A percentile compares a stretch with the other conserved stretches of the same genome.
phyloP scores from a whole-genome alignment of 129 eudicot species.

The Kitagawia praeruptora region DNA sequence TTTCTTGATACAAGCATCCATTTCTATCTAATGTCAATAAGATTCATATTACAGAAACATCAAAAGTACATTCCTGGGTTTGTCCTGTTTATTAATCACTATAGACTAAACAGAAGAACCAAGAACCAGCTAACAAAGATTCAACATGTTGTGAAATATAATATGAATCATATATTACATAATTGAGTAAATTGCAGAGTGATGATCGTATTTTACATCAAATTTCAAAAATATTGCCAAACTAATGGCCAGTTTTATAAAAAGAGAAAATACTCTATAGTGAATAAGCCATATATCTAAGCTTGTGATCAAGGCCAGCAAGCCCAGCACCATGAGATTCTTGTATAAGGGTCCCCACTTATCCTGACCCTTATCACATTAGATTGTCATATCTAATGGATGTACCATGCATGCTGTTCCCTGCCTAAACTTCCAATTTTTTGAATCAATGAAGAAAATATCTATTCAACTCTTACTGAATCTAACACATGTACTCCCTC shows the following conservation, averaged over 20 bases:
- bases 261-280: background rate
- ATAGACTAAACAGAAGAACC: background rate
- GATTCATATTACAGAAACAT: too few relatives aligned
- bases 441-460: background rate
- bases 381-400: background rate
- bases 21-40: too few relatives aligned
- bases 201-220: too few relatives aligned
- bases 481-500: background rate
- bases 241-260: too few relatives aligned
- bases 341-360: background rate
- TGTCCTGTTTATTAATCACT: too few relatives aligned
- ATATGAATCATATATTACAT: background rate
- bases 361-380: constrained; percentile 2
- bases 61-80: too few relatives aligned
- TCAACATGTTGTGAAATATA: background rate
- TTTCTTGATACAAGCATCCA: too few relatives aligned
- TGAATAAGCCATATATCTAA: background rate
- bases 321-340: background rate
- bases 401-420: background rate
- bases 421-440: background rate
- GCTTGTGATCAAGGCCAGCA: background rate
- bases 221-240: too few relatives aligned
- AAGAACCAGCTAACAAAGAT: background rate
- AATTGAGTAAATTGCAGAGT: too few relatives aligned
- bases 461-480: background rate